A percentile compares a stretch with the other conserved stretches of the same genome.
phyloP scores from a whole-genome alignment of 306 rosid species.

The Sechiopsis laciniata region DNA sequence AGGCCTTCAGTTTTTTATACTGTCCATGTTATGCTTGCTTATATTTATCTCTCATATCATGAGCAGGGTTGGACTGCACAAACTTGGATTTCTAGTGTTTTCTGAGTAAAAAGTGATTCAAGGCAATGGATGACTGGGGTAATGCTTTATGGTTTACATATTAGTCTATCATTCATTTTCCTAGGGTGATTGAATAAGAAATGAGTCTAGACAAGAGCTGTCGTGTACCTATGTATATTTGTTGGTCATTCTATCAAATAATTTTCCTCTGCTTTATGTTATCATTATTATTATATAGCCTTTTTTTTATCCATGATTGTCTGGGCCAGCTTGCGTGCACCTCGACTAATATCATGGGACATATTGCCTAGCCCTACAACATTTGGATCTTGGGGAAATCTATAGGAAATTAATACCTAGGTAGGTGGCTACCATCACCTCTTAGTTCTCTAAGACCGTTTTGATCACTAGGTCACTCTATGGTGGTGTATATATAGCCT shows the following conservation, averaged over 20 bases:
- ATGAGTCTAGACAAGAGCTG: not conserved
- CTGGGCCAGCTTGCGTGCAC: too few relatives aligned
- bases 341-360: too few relatives aligned
- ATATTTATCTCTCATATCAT: not conserved
- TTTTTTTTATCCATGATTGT: too few relatives aligned
- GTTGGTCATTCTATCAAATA: not conserved
- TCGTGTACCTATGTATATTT: not conserved
- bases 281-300: not conserved
- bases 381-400: too few relatives aligned
- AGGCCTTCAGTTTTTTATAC: not conserved
- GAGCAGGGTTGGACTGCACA: conserved; percentile 13
- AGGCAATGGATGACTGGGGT: conserved; percentile 23
- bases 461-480: too few relatives aligned
- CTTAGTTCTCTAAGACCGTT: too few relatives aligned
- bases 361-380: too few relatives aligned
- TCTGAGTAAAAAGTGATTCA: not conserved
- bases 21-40: not conserved
- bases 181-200: not conserved
- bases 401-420: too few relatives aligned
- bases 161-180: not conserved
- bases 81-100: not conserved
- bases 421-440: too few relatives aligned
- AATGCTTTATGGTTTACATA: conserved; percentile 3
- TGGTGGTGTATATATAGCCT: not conserved
- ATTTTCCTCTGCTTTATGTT: not conserved